Conservation (phyloP, 164 flowering plant species). For the Macadamia tetraphylla region DNA sequence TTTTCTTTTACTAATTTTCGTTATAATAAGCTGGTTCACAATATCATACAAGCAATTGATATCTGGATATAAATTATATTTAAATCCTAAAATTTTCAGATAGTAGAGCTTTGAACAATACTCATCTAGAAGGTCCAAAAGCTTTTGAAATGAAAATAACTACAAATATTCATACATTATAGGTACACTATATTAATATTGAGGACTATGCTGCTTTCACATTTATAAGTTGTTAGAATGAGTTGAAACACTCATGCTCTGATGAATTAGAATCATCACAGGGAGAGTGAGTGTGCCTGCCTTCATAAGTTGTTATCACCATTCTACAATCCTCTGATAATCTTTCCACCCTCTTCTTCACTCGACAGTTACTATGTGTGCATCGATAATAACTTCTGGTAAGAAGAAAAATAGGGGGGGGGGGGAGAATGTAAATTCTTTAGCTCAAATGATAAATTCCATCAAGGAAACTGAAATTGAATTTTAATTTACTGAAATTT, state of each 20-base stretch:
- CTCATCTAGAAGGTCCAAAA: no score
- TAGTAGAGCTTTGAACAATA: no score
- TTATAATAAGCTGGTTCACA: no score
- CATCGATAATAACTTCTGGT: conserved; percentile 79
- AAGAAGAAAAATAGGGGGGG: background rate
- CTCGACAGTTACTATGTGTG: conserved; percentile 65
- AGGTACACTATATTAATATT: background rate
- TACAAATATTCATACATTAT: background rate
- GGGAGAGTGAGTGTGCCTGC: conserved; percentile 83
- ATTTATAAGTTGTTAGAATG: conserved; percentile 33
- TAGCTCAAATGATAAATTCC: background rate
- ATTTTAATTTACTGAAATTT: no score
- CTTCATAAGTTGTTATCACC: conserved; percentile 95
- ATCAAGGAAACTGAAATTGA: no score
- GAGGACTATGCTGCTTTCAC: background rate
- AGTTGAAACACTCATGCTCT: conserved; percentile 57
- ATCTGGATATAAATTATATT: no score
- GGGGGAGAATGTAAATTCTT: background rate
- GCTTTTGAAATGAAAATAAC: background rate
- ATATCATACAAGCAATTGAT: no score
- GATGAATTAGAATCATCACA: conserved; percentile 71
- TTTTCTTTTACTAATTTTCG: no score
- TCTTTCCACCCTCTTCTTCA: conserved; percentile 80
- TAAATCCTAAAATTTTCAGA: no score
- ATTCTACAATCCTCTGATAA: conserved; percentile 76